Percentiles rank a stretch among this genome's conserved stretches.
phyloP scores from a whole-genome alignment of 208 protist genomes.

The Trypanosoma avium region DNA sequence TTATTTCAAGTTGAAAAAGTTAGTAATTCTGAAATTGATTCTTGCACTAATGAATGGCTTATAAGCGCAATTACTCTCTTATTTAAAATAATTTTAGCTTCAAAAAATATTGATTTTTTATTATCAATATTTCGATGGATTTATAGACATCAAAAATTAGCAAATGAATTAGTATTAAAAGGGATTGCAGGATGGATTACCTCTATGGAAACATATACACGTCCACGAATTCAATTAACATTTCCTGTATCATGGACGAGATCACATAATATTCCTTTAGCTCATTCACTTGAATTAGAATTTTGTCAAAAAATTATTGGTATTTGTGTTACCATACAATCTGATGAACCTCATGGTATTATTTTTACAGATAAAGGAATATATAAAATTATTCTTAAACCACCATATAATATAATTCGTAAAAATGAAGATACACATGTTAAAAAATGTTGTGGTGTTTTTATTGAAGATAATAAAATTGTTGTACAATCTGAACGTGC shows the following conservation, averaged over 20 bases:
- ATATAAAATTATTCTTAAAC: constrained; percentile 27
- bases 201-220: constrained; percentile 35
- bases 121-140: constrained; percentile 60
- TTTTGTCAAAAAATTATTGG: constrained; percentile 34
- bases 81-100: constrained; percentile 65
- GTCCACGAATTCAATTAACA: constrained; percentile 43
- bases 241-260: constrained; percentile 41
- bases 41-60: constrained; percentile 39
- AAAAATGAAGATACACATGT: constrained; percentile 24
- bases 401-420: constrained; percentile 25
- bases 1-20: constrained; percentile 50
- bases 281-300: constrained; percentile 38
- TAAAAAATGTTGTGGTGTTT: constrained; percentile 38
- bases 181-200: constrained; percentile 39
- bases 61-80: constrained; percentile 39
- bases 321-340: constrained; percentile 6
- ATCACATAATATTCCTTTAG: constrained; percentile 44
- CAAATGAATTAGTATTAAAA: constrained; percentile 25
- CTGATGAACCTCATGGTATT: constrained; percentile 23
- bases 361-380: constrained; percentile 23
- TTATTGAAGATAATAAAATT: constrained; percentile 44
- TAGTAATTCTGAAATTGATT: background rate
- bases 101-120: constrained; percentile 47
- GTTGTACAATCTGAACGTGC: constrained; percentile 42
- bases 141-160: constrained; percentile 29